A percentile compares a stretch with the other conserved stretches of the same genome.
These are phyloP conservation scores for Malus hybrid DNA, from an alignment of 331 rosid genomes.

Conservation along the genomic window DNA sequence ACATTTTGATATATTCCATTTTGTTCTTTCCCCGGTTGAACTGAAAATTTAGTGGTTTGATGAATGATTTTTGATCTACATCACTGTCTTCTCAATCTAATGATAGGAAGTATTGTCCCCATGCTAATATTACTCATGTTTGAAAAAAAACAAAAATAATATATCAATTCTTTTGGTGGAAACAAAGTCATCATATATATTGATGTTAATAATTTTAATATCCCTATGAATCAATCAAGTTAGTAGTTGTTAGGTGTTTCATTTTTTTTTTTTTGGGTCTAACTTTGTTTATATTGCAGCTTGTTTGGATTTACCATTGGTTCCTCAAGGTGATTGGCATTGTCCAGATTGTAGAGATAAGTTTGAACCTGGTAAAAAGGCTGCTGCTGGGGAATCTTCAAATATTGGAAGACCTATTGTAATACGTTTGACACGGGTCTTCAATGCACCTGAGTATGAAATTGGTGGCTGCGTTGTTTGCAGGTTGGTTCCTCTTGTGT, in stretches of 20 bases:
- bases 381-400: slow-evolving; percentile 40
- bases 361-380: slow-evolving; percentile 41
- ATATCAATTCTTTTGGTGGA: not conserved
- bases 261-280: not conserved
- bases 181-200: not conserved
- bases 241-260: not conserved
- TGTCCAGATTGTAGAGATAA: slow-evolving; percentile 78
- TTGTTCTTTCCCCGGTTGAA: not conserved
- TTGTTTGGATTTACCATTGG: slow-evolving; percentile 61
- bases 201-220: not conserved
- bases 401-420: slow-evolving; percentile 61
- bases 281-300: slow-evolving; percentile 45
- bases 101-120: not conserved
- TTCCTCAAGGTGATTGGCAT: slow-evolving; percentile 72
- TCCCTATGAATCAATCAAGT: not conserved
- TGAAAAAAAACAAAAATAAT: not conserved
- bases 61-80: not conserved
- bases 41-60: not conserved
- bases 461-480: slow-evolving; percentile 98
- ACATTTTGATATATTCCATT: not conserved
- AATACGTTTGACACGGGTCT: slow-evolving; percentile 76
- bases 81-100: not conserved
- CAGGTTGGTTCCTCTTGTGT: slow-evolving; percentile 48
- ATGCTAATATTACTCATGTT: not conserved
- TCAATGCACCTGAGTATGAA: slow-evolving; percentile 73